Base-by-base conservation (phyloP, 176 grass and related monocot genomes). In the Carex myosuroides region DNA sequence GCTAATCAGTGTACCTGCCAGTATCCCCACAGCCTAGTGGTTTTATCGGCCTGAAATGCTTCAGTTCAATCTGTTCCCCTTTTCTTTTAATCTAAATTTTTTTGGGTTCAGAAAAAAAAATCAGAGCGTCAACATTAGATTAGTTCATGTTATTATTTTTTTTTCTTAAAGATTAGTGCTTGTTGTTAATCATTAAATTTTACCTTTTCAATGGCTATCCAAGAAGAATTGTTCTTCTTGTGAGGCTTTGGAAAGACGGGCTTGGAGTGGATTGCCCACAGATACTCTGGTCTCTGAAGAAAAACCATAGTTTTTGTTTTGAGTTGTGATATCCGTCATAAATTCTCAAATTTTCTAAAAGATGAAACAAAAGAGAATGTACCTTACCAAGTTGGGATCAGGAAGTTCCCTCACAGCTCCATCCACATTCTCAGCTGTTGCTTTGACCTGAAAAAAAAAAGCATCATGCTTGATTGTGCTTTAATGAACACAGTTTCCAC, bases 331-430 rank as follows among this genome's bases (percentile, higher is more conserved):
- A 6, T 33, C 32, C 48, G 5, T 65, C 13, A 65, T 7, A 64
- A 81, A 26, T 65, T 83, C 8, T 69, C 3, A 22, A 67, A 53
- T 52, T 86, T 50, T 60, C 58, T 26, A 12, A 74, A 73, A 71
- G 22, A 70, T 33, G 73, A 83, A 72, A 83, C 44, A 86, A 93
- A 88, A 87, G 9, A 84, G 89, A 86, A 87, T 91, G 89, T 99
- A 95, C 89, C 96, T 95, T 99, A 99, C 96, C 96, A 88, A 83
- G 81, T 94, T 93, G 89, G 93, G 85, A 93, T 99, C 96, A 90
- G 91, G 96, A 90, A 95, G 96, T 83, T 99, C 96, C 85, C 96
- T 91, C 39, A 95, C 96, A 72, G 93, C 96, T 90, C 90, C 96
- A 87, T 99, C 88, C 20, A 95, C 96, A 92, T 95, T 99, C 88